Base-by-base conservation (phyloP, 192 early-diverging fungal genomes). In the Umbelopsis sp. region DNA sequence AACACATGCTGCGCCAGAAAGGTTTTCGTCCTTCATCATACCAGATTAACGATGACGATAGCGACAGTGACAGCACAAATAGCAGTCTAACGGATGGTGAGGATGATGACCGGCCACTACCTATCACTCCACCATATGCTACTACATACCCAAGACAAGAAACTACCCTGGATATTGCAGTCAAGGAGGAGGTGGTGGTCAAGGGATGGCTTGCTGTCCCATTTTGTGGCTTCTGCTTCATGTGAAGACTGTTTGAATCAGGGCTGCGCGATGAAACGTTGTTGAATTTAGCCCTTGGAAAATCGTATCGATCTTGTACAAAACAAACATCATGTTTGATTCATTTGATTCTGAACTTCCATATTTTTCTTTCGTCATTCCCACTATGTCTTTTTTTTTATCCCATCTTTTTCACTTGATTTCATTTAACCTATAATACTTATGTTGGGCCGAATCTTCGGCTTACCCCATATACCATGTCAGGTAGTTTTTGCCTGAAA, bases 1-100 rank as follows among this genome's bases (percentile, higher is more conserved):
- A 66, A 12, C 70, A 77, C 68, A 62, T 72, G 36, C 36, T 77
- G 41, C 70, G 67, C 2, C 41, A 77, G 47, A 17, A 59, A n/a
- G 71, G 66, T 20, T 69, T 51, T 45, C 66, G 53, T 1, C 73
- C 67, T 20, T n/a, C 47, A 11, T 73, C 72, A 4, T 73, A 26
- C n/a, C 26, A 65, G 32, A 31, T 26, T 24, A 41, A 62, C 2
- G 65, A 71, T 12, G 66, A 71, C 17, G 74, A 68, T 47, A 32
- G 54, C 25, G 47, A 52, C 2, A 67, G 49, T 45, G 49, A 72
- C 45, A 62, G 56, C 8, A 62, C 56, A 0, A 65, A 71, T n/a
- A 71, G 69, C 31, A 54, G 31, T 21, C 12, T 62, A 43, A 62
- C 56, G 17, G 56, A 62, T 26, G 56, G 34, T 32, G 56, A 62